Evolutionary conservation across 2,329 filamentous ascomycete genomes (phyloP), one percentile per base, ranked within the genome.

Genomic region (Pleurostoma richardsiae): DNA sequence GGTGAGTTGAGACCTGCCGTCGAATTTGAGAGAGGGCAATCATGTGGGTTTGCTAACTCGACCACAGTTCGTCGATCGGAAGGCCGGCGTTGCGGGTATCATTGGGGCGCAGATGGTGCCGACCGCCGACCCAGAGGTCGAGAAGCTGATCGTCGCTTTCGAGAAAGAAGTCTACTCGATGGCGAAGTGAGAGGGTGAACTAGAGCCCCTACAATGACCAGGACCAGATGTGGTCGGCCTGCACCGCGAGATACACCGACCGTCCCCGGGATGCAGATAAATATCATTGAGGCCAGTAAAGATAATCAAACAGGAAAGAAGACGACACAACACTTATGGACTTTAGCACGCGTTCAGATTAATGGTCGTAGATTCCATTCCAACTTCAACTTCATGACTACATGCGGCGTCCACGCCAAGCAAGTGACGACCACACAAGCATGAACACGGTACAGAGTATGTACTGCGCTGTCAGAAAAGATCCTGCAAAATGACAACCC

Each of bases 31-130:
- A 66, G 56, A 51, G 29, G 19, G 19, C 19, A 19, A 19, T 19
- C 19, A 19, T 19, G 19, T 19, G 19, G 19, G 19, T 19, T 44
- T 30, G 45, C 31, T 40, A 4, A n/a, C 4, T 19, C 7, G 19
- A 10, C 1, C 2, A 7, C 29, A 65, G 60, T 60, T 59, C 48
- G 53, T 67, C 38, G 63, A 66, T 39, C 56, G 66, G 2, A 56
- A 61, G 30, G 60, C 63, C 5, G 72, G 68, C 1, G 26, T 76
- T 4, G 68, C 64, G 41, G 63, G 67, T 6, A 58, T 70, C 11
- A 71, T 71, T 51, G 69, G 61, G 0, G 67, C 65, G 47, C 71
- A 74, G 54, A 56, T 72, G 7, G 42, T 66, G 40, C 72, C 71
- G 6, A 59, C 66, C 1, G 71, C 66, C 2, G 72, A 76, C 55